phyloP scores from a whole-genome alignment of 2,329 filamentous ascomycete genomes.

The Trichoderma koningii region DNA sequence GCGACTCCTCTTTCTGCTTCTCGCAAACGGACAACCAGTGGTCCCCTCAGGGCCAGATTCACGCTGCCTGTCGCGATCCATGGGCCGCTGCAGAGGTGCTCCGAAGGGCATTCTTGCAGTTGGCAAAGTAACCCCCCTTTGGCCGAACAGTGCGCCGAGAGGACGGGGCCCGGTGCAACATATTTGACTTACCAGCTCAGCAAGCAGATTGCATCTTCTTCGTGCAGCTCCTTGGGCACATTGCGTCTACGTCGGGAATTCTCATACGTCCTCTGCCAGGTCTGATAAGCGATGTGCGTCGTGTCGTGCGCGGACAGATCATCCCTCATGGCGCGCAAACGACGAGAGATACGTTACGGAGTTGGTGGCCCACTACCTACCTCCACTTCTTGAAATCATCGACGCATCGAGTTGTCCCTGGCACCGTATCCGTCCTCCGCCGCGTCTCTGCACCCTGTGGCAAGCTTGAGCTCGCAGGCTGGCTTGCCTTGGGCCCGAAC shows the following conservation, averaged over 20 bases:
- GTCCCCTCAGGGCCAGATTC: slow-evolving; percentile 11
- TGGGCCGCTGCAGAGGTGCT: slow-evolving; percentile 23
- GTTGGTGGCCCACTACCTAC: slow-evolving; percentile 22
- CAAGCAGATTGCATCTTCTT: slow-evolving; percentile 12
- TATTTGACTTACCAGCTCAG: slow-evolving; percentile 22
- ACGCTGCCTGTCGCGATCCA: slow-evolving; percentile 4
- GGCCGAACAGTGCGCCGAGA: slow-evolving; percentile 13
- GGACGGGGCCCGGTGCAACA: background rate
- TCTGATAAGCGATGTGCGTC: slow-evolving; percentile 26
- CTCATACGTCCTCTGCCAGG: slow-evolving; percentile 15
- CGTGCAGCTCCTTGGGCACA: slow-evolving; percentile 25
- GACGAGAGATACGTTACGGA: slow-evolving; percentile 25
- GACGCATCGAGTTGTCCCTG: slow-evolving; percentile 21
- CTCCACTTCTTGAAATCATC: slow-evolving; percentile 25
- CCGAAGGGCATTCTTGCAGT: slow-evolving; percentile 24
- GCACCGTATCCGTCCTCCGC: background rate
- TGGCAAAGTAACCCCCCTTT: slow-evolving; percentile 19
- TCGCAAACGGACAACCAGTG: slow-evolving; percentile 21
- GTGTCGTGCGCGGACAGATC: slow-evolving; percentile 19
- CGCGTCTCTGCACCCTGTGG: slow-evolving; percentile 11
- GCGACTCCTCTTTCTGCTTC: slow-evolving; percentile 24
- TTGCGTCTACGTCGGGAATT: slow-evolving; percentile 10
- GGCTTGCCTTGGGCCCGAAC: background rate
- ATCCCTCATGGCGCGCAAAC: slow-evolving; percentile 20
- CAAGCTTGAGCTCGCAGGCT: background rate